These are phyloP conservation scores for Apiotrichum montevideense DNA, from an alignment of 1,284 basidiomycete genomes.

Conservation along the genomic window DNA sequence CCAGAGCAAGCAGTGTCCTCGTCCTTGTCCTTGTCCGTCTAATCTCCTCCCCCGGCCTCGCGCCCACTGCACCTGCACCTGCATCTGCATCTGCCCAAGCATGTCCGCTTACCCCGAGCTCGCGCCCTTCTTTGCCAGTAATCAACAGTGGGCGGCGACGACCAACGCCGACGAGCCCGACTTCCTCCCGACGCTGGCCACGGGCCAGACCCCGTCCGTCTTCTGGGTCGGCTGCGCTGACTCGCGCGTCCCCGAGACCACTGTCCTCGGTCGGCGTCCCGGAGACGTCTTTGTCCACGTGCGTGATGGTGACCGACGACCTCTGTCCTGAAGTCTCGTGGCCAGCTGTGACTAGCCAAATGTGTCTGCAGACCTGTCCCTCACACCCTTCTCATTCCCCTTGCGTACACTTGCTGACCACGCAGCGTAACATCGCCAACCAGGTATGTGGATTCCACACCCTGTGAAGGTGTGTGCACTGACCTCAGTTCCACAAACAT, in stretches of 20 bases:
- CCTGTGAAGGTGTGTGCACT: too few relatives aligned
- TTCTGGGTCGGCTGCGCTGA: constrained; percentile 48
- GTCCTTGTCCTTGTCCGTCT: too few relatives aligned
- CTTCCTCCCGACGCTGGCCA: constrained; percentile 33
- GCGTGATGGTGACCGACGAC: constrained; percentile 9
- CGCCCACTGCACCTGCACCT: too few relatives aligned
- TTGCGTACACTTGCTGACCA: neutral
- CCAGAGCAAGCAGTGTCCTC: too few relatives aligned
- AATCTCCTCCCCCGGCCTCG: too few relatives aligned
- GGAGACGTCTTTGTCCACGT: constrained; percentile 64
- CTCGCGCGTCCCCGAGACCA: constrained; percentile 44
- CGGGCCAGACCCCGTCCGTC: constrained; percentile 41
- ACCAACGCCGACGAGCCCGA: constrained; percentile 27
- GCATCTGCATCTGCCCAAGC: neutral
- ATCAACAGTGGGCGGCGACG: constrained; percentile 33
- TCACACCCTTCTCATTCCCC: too few relatives aligned
- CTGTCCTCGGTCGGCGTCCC: constrained; percentile 48
- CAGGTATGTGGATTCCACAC: constrained; percentile 32
- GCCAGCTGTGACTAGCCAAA: too few relatives aligned
- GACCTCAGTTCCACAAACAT: constrained; percentile 10
- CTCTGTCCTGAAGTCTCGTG: too few relatives aligned
- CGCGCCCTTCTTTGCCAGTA: constrained; percentile 26
- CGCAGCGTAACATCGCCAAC: constrained; percentile 59
- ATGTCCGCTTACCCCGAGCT: constrained; percentile 20
- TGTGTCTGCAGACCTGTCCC: too few relatives aligned